Conservation (phyloP, 2,329 filamentous ascomycete species). For the Fonsecaea pedrosoi region DNA sequence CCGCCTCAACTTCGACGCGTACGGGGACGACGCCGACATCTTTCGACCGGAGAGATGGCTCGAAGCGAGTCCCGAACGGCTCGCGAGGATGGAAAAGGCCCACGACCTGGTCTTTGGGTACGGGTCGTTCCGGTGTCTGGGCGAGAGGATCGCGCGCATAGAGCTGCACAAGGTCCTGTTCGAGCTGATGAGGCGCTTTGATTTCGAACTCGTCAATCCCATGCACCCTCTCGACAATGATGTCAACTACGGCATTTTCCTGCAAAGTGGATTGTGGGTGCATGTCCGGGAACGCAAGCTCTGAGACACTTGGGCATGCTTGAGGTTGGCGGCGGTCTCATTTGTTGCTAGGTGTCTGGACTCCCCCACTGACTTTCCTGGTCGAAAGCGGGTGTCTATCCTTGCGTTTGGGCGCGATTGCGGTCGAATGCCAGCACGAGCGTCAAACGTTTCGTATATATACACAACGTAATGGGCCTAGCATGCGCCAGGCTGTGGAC, state of each 20-base stretch:
- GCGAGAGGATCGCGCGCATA: slow-evolving; percentile 45
- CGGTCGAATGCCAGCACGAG: too few species aligned
- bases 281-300: slow-evolving; percentile 25
- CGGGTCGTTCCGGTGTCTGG: slow-evolving; percentile 44
- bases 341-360: too few species aligned
- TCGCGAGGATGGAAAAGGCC: slow-evolving; percentile 38
- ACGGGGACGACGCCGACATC: slow-evolving; percentile 50
- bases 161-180: slow-evolving; percentile 39
- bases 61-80: slow-evolving; percentile 27
- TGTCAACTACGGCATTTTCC: slow-evolving; percentile 26
- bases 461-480: too few species aligned
- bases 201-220: slow-evolving; percentile 32
- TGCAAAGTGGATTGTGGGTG: slow-evolving; percentile 33
- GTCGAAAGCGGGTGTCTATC: too few species aligned
- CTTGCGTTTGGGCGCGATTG: too few species aligned
- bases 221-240: slow-evolving; percentile 14
- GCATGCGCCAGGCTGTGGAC: too few species aligned
- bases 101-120: slow-evolving; percentile 35
- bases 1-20: slow-evolving; percentile 47
- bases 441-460: too few species aligned
- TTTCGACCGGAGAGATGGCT: slow-evolving; percentile 55
- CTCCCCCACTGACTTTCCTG: too few species aligned
- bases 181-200: slow-evolving; percentile 38
- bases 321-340: too few species aligned
- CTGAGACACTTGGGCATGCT: too few species aligned